Percentiles rank a stretch among this genome's conserved stretches.
Conservation (phyloP, 2,329 filamentous ascomycete genomes). For the Penicillium glabrum region DNA sequence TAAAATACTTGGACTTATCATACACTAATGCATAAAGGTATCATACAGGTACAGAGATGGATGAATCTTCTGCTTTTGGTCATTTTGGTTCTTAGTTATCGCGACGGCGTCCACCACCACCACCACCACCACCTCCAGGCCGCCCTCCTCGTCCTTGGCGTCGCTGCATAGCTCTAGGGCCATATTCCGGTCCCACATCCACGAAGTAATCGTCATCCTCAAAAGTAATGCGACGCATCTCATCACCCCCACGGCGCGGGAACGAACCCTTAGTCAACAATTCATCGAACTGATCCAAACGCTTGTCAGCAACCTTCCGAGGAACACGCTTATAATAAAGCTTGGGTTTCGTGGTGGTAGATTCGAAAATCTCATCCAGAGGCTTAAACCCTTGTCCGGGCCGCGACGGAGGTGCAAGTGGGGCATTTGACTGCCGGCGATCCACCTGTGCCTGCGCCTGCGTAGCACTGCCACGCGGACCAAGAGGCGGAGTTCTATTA, state of each 20-base stretch:
- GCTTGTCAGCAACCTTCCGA: slow-evolving; percentile 61
- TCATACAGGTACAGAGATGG: slow-evolving; percentile 6
- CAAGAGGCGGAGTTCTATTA: slow-evolving; percentile 30
- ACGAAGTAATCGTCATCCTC: slow-evolving; percentile 66
- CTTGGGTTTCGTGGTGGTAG: slow-evolving; percentile 62
- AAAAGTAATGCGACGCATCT: slow-evolving; percentile 71
- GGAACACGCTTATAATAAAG: slow-evolving; percentile 67
- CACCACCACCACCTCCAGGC: slow-evolving; percentile 10
- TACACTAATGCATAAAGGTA: slow-evolving; percentile 4
- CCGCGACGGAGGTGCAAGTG: slow-evolving; percentile 18
- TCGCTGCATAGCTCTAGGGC: slow-evolving; percentile 20
- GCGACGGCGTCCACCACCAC: slow-evolving; percentile 19
- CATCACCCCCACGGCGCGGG: slow-evolving; percentile 46
- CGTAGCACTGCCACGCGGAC: slow-evolving; percentile 25
- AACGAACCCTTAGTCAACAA: slow-evolving; percentile 40
- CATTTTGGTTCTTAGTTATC: slow-evolving; percentile 12
- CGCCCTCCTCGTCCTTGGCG: slow-evolving; percentile 34
- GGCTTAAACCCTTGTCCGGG: slow-evolving; percentile 52
- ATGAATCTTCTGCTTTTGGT: not conserved
- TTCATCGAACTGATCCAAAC: slow-evolving; percentile 61
- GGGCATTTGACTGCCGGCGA: slow-evolving; percentile 27
- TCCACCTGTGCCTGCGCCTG: slow-evolving; percentile 17
- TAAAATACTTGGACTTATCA: not conserved
- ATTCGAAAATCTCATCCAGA: slow-evolving; percentile 61
- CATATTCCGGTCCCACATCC: slow-evolving; percentile 69